Conservation (phyloP, 1,284 basidiomycete species). For the Boletus mariae region DNA sequence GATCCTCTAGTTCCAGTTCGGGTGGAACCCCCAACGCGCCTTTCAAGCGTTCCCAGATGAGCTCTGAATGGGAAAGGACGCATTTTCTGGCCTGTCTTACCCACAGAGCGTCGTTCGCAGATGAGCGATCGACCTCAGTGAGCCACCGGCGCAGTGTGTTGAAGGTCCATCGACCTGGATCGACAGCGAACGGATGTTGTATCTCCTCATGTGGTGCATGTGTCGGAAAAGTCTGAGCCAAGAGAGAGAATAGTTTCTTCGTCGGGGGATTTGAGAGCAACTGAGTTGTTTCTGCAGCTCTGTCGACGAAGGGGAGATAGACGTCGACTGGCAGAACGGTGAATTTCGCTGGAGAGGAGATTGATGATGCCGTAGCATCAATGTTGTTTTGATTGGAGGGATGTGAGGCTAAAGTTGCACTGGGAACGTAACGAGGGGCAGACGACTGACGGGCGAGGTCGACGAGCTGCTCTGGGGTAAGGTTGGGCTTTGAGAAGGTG, state of each 20-base stretch:
- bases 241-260: constrained; percentile 61
- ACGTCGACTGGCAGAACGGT: constrained; percentile 67
- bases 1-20: constrained; percentile 58
- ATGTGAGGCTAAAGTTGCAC: constrained; percentile 21
- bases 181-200: constrained; percentile 24
- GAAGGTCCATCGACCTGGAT: constrained; percentile 25
- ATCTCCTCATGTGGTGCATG: constrained; percentile 23
- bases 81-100: constrained; percentile 60
- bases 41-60: constrained; percentile 81
- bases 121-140: constrained; percentile 54
- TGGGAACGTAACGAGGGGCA: constrained; percentile 38
- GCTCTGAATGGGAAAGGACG: constrained; percentile 65
- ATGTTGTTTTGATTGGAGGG: constrained; percentile 13
- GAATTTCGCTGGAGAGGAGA: constrained; percentile 50
- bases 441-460: constrained; percentile 61
- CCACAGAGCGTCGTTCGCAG: constrained; percentile 61
- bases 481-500: constrained; percentile 38
- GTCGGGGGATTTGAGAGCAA: constrained; percentile 62
- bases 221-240: constrained; percentile 61
- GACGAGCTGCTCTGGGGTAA: constrained; percentile 65
- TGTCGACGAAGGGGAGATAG: constrained; percentile 73
- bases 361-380: constrained; percentile 1
- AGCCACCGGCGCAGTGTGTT: constrained; percentile 47
- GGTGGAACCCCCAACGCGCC: constrained; percentile 74
- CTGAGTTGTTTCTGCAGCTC: constrained; percentile 59